Evolutionary conservation across 805 yeast species (phyloP).

Genomic region (Cyberlindnera xylosilytica): DNA sequence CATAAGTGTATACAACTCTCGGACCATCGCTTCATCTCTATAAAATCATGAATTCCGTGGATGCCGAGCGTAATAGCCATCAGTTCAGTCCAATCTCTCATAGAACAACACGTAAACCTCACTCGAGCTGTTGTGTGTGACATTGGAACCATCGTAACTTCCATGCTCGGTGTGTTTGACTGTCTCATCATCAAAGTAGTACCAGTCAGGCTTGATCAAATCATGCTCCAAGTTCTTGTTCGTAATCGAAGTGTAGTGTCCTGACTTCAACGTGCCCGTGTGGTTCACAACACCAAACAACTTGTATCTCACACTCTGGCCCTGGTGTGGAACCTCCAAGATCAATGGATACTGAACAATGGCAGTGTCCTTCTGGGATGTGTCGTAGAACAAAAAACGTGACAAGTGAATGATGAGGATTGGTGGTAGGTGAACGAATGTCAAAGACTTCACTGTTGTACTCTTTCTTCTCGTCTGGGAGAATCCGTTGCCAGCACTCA

Average conservation of each 20-base stretch:
- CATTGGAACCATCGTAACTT: constrained; percentile 35
- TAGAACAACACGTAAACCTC: constrained; percentile 73
- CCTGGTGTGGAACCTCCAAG: constrained; percentile 44
- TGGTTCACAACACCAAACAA: constrained; percentile 68
- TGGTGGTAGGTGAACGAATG: constrained; percentile 76
- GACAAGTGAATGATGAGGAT: constrained; percentile 81
- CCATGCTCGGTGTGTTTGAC: constrained; percentile 49
- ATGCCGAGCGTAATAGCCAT: too few relatives aligned
- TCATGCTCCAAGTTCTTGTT: constrained; percentile 42
- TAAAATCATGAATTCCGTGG: too few relatives aligned
- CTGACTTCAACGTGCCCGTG: constrained; percentile 64
- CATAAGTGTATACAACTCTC: too few relatives aligned
- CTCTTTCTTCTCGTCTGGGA: constrained; percentile 9
- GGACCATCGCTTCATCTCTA: too few relatives aligned
- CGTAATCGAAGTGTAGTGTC: constrained; percentile 72
- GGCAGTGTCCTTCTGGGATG: constrained; percentile 51
- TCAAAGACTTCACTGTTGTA: constrained; percentile 65
- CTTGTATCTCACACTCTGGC: constrained; percentile 41
- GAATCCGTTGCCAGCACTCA: constrained; percentile 1
- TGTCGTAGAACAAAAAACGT: constrained; percentile 58
- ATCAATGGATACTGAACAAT: constrained; percentile 54
- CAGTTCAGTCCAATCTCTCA: constrained; percentile 34
- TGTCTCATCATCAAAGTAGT: constrained; percentile 70
- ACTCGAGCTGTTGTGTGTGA: constrained; percentile 41
- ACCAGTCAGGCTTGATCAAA: constrained; percentile 52